Conservation (phyloP, 371 early-diverging fungal species). For the Mortierella sp. region DNA sequence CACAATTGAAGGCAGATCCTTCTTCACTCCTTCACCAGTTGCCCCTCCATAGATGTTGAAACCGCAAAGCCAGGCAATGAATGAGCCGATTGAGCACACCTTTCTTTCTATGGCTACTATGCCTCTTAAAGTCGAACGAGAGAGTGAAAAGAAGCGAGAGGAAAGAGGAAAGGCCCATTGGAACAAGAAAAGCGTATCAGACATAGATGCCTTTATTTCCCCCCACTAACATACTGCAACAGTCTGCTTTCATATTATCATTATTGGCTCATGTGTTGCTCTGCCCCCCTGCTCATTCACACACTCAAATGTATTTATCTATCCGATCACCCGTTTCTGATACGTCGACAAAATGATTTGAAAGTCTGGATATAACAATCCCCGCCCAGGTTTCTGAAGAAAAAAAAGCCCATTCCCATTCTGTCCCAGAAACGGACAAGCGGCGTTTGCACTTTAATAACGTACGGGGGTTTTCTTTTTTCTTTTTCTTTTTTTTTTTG, state of each 20-base stretch:
- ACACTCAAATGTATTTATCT: too few species aligned
- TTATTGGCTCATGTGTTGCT: too few species aligned
- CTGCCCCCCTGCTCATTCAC: not conserved
- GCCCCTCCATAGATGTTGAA: not conserved
- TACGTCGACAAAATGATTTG: too few species aligned
- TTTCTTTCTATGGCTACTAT: not conserved
- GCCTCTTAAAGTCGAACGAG: not conserved
- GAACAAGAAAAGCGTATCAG: too few species aligned
- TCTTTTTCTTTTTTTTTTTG: conserved; percentile 4
- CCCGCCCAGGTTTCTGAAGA: too few species aligned
- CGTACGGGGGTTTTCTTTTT: not conserved
- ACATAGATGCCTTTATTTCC: not conserved
- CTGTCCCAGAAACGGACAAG: too few species aligned
- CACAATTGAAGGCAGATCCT: not conserved
- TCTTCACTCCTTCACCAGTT: too few species aligned
- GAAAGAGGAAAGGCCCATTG: not conserved
- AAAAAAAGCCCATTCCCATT: too few species aligned
- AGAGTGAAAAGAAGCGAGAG: not conserved
- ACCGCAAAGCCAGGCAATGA: not conserved
- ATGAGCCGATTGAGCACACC: not conserved
- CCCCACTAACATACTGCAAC: not conserved
- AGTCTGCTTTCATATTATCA: not conserved
- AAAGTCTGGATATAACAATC: too few species aligned
- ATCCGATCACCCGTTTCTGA: too few species aligned
- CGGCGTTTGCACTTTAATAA: too few species aligned